Percentiles rank a stretch among this genome's conserved stretches.
phyloP scores from a whole-genome alignment of 2,329 filamentous ascomycete genomes.

The Epichloe gansuensis region DNA sequence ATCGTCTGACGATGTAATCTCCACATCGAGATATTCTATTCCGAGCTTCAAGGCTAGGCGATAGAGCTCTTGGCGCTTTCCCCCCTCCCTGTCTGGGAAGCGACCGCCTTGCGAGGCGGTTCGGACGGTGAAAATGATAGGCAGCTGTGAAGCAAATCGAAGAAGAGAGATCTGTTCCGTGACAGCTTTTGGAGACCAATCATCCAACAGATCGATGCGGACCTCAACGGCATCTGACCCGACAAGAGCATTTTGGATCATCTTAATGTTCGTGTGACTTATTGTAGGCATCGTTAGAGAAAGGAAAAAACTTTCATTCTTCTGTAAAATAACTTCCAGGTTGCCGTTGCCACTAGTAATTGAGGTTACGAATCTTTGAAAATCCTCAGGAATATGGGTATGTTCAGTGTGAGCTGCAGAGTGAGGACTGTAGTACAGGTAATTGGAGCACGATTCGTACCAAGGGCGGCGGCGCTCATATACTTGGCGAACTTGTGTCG shows the following conservation, averaged over 20 bases:
- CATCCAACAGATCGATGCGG: slow-evolving; percentile 77
- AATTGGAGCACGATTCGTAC: slow-evolving; percentile 88
- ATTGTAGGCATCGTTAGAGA: slow-evolving; percentile 76
- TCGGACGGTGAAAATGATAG: slow-evolving; percentile 85
- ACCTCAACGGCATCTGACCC: slow-evolving; percentile 90
- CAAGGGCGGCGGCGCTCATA: slow-evolving; percentile 81
- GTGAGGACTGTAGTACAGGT: slow-evolving; percentile 78
- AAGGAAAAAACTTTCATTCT: slow-evolving; percentile 79
- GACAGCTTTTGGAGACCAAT: slow-evolving; percentile 65
- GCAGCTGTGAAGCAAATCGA: slow-evolving; percentile 56
- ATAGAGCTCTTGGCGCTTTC: slow-evolving; percentile 65
- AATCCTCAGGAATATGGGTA: slow-evolving; percentile 21
- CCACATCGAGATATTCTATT: slow-evolving; percentile 85
- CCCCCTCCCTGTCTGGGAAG: slow-evolving; percentile 65
- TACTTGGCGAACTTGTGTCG: slow-evolving; percentile 82
- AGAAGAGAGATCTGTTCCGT: slow-evolving; percentile 70
- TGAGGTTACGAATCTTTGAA: slow-evolving; percentile 25
- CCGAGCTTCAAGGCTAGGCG: slow-evolving; percentile 67
- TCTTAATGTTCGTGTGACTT: slow-evolving; percentile 39
- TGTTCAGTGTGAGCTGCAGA: slow-evolving; percentile 16
- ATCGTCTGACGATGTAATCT: slow-evolving; percentile 73
- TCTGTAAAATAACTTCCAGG: slow-evolving; percentile 29
- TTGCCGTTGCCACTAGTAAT: slow-evolving; percentile 31
- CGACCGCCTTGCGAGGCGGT: slow-evolving; percentile 76
- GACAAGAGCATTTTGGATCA: slow-evolving; percentile 60